Evolutionary conservation across 306 rosid genomes (phyloP), one percentile per base, ranked within the genome.

Genomic region (Vigna nakashimae): DNA sequence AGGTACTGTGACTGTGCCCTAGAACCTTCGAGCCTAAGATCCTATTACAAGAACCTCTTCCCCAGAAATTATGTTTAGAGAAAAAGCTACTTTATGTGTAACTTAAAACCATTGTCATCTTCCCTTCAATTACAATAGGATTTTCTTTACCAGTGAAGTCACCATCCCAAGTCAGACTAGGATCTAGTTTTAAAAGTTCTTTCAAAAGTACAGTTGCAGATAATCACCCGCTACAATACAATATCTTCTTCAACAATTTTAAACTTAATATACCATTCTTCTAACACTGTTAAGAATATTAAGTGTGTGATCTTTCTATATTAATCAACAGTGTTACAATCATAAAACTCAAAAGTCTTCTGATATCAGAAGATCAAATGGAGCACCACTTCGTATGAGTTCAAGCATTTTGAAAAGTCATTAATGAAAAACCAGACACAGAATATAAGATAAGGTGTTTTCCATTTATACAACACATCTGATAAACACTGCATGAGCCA

Each of bases 401-500:
- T 24, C 7, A 17, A 28, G 28, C 28, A 26, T 26, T 26, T 26
- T 26, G 3, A 26, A 26, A 26, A 2, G 28, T 26, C 28, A 2
- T 26, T 26, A 40, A 65, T 14, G 1, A 38, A 64, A 42, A 24
- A 15, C 14, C 60, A 56, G 12, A 55, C 14, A 56, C 9, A 65
- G 8, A 4, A 36, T 36, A 24, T 15, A 22, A 32, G 9, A 36
- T 22, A 26, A 20, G 28, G 28, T 36, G 24, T 70, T 18, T 79
- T 20, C 17, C 20, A 34, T 53, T 53, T 65, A 71, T 17, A 49
- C 36, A 75, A 42, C 20, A 10, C 40, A 59, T 59, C 70, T 77
- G 50, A 51, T 50, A 69, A 62, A 83, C 28, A 79, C 22, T 65
- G 52, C 72, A 75, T 32, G 30, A 9, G 48, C 52, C 46, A 56